Conservation (phyloP, 2,329 filamentous ascomycete species). For the Fusarium transvaalense region DNA sequence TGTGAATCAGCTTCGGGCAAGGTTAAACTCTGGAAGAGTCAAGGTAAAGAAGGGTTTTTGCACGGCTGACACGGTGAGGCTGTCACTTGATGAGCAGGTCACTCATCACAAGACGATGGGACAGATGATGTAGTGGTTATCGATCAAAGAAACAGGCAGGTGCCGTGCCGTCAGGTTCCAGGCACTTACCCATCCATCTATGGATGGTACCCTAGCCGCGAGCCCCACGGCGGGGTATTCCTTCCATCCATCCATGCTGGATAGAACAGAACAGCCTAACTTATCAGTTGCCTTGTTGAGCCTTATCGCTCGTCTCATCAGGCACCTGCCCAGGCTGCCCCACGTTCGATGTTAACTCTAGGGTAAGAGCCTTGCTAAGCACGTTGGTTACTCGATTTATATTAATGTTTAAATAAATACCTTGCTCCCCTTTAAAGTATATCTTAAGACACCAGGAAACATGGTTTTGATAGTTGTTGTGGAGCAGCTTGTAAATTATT, state of each 20-base stretch:
- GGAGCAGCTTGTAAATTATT: too few species aligned
- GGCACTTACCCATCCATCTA: slow-evolving; percentile 24
- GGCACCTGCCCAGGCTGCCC: slow-evolving; percentile 6
- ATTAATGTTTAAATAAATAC: too few species aligned
- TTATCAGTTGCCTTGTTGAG: slow-evolving; percentile 9
- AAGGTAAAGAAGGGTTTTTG: slow-evolving; percentile 18
- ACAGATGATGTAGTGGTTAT: slow-evolving; percentile 44
- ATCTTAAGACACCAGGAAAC: neutral
- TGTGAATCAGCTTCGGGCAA: slow-evolving; percentile 1
- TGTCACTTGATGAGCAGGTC: slow-evolving; percentile 45
- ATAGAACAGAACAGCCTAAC: slow-evolving; percentile 4
- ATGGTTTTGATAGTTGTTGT: neutral
- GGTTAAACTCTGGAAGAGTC: neutral
- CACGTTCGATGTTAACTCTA: neutral
- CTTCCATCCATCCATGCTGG: too few species aligned
- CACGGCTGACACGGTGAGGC: slow-evolving; percentile 41
- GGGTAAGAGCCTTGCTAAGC: slow-evolving; percentile 7
- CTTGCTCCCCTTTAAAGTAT: too few species aligned
- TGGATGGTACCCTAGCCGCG: slow-evolving; percentile 2
- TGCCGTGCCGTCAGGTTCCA: slow-evolving; percentile 24
- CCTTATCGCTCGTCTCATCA: slow-evolving; percentile 15
- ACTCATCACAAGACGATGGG: slow-evolving; percentile 44
- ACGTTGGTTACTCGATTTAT: too few species aligned
- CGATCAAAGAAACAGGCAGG: slow-evolving; percentile 33
- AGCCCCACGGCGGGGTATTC: slow-evolving; percentile 47